Evolutionary conservation across 805 yeast species (phyloP), one percentile per base, ranked within the genome.

Genomic region (Ogataea naganishii): DNA sequence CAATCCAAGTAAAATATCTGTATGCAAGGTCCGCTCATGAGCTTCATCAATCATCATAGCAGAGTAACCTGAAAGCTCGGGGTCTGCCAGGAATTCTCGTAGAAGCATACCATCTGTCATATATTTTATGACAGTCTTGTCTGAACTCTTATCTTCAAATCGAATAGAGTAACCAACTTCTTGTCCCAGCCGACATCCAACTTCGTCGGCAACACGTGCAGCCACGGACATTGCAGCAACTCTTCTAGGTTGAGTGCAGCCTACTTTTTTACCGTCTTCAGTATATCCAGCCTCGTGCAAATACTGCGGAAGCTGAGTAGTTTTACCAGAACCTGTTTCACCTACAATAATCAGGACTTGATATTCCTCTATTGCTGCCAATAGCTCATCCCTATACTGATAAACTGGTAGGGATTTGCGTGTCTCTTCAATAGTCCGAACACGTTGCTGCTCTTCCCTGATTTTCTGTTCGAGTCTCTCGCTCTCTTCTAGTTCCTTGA

Each of bases 1-100:
- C 21, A 92, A 58, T 1, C 95, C 94, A 30, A 89, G 61, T 7
- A 89, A 49, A 3, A 72, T 62, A 55, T 89, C 98, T 0, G 97
- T 89, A n/a, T 89, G 78, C 23, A 89, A 62, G 0, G 97, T 92
- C 34, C 98, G 67, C 51, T 92, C 98, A 50, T 92, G 98, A 0
- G 98, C 98, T 55, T 89, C 98, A 56, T 89, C 98, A 27, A 89
- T 78, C 80, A 89, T 86, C 33, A 89, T 64, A 1, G 82, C 94
- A 2, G 92, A 72, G 48, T 88, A 89, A 2, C 56, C 59, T 1
- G 65, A 54, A 23, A 88, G 55, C 24, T 72, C 72, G 0, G 94
- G 83, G 49, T 88, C 96, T 1, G 69, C 61, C 20, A 88, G 56
- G 40, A 84, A 79, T 55, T 92, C 98, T 35, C 96, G 59, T 20